Base-by-base conservation (phyloP, 345 rosid genomes). In the Pistacia vera region DNA sequence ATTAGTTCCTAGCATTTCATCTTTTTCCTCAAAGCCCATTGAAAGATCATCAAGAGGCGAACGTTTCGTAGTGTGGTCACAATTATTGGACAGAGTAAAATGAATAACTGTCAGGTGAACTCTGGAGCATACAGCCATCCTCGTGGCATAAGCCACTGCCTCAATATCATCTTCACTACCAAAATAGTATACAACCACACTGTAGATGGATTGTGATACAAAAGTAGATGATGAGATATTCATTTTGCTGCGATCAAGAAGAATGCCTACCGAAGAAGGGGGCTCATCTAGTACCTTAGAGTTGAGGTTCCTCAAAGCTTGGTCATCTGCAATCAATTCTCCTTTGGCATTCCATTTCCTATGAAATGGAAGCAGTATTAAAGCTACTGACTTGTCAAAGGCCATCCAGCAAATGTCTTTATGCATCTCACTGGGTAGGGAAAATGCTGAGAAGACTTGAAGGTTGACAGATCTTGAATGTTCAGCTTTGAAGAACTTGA, bases 151-250 rank as follows among this genome's bases (percentile, higher is more conserved):
- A 3, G 85, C 78, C 30, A 83, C 10, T 16, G 85, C 75, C 67
- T 79, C 85, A 63, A 75, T 76, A 20, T 83, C 81, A 60, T 83
- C 81, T 33, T 80, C 48, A 3, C 83, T 78, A 20, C 78, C 83
- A 0, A 73, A 3, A 60, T 79, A 79, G 9, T 76, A 59, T 4
- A 66, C 65, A 14, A 59, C 75, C 1, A 79, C 69, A 1, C 56
- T 62, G 30, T 58, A 76, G 1, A 7, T n/a, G 13, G 25, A 18
- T 13, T 75, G n/a, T 4, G 68, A 4, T 1, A 11, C 25, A 13
- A 82, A 79, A 46, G 79, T 58, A 3, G 83, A 63, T 49, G 75
- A 67, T 1, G 74, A n/a, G 6, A 78, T 78, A 1, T 30, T 48
- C 17, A 44, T 58, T 51, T 41, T 66, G n/a, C 78, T 46, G 3